Evolutionary conservation across 2,329 filamentous ascomycete species (phyloP).

Genomic region (Clonostachys byssicola): DNA sequence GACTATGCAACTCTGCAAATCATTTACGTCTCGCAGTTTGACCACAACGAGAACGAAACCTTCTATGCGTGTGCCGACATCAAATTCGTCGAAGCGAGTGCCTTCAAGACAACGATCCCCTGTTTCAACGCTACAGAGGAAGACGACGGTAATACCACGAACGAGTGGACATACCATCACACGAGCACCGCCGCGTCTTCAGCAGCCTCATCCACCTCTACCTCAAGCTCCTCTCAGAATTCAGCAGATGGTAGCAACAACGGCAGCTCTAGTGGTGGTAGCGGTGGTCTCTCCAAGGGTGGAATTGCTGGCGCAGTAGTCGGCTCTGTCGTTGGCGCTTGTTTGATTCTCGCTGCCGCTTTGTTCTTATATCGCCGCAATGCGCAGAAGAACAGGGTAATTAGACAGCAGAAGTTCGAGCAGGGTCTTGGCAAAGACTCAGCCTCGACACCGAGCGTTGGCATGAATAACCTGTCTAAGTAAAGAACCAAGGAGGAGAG

Average conservation of each 20-base stretch:
- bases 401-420: constrained; percentile 12
- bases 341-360: constrained; percentile 54
- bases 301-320: constrained; percentile 73
- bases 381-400: constrained; percentile 10
- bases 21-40: constrained; percentile 38
- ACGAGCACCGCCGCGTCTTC: no score
- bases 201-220: no score
- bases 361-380: constrained; percentile 46
- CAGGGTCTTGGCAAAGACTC: no score
- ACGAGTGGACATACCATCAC: no score
- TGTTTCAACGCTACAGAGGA: constrained; percentile 39
- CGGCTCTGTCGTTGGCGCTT: constrained; percentile 60
- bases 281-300: constrained; percentile 52
- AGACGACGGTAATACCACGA: constrained; percentile 11
- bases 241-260: neutral
- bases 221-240: no score
- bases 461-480: no score
- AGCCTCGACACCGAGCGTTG: no score
- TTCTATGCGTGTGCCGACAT: constrained; percentile 48
- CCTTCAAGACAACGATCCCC: constrained; percentile 25
- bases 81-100: constrained; percentile 27
- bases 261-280: constrained; percentile 13
- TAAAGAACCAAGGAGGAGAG: no score
- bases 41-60: constrained; percentile 35
- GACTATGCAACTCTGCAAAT: constrained; percentile 44